Base-by-base conservation (phyloP, 2,329 filamentous ascomycete species). In the Pseudopithomyces maydicus region DNA sequence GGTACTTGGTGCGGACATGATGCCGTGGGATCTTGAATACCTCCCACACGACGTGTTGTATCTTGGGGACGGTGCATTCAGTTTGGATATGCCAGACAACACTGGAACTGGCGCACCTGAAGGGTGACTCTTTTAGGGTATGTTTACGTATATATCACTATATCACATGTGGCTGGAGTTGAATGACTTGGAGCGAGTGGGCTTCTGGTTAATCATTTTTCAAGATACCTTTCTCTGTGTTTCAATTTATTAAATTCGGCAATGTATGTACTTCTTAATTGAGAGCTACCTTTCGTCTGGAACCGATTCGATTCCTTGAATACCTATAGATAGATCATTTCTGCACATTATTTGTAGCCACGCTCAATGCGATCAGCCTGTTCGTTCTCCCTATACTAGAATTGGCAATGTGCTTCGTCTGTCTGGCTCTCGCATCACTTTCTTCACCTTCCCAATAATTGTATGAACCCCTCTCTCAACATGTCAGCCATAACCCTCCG, bases 1-100 rank as follows among this genome's bases (percentile, higher is more conserved):
- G 22, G 79, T 85, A 4, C 76, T 92, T 17, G 87, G 86, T 1
- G 84, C 86, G 15, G 88, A 91, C 42, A 84, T 91, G 75, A 85
- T 90, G 81, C 86, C 88, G 0, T 93, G 90, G 88, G 78, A 74
- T 54, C 51, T 92, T 11, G 90, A 91, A 65, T 90, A 90, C 57
- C 77, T 92, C 6, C 88, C 89, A 2, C 83, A 83, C 22, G 88
- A 90, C 67, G 82, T 90, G 57, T 67, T 90, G 38, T 82, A 70
- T 36, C 74, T 70, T 58, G 66, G 66, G 3, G 71, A 73, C 10
- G 61, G 44, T 7, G 54, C 48, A 2, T 59, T 62, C 29, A 53
- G 36, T 8, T 52, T 53, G 10, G 61, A 49, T 33, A 42, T 51
- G 15, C 26, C 41, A 17, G 54, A 59, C 46, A 46, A 58, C 6